Evolutionary conservation across 176 grass and related monocot genomes (phyloP).

Genomic region (Dendrocalamus sinicus): DNA sequence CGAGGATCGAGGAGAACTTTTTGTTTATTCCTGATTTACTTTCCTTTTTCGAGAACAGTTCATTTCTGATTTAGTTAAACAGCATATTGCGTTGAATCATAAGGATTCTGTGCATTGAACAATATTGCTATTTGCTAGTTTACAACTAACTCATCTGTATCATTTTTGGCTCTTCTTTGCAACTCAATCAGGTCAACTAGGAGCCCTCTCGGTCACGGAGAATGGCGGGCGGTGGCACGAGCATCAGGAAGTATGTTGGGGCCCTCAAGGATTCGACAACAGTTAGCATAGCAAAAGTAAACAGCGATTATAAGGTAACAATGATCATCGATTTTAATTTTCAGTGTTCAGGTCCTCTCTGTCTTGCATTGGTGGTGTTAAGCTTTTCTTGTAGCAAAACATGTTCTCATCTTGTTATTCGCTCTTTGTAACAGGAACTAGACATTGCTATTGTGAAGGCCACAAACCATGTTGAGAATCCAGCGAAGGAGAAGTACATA

Average conservation of each 20-base stretch:
- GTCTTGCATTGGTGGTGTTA: not conserved
- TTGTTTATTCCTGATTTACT: not conserved
- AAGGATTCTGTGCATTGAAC: not conserved
- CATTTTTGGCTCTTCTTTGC: not conserved
- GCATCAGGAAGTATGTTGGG: conserved; percentile 90
- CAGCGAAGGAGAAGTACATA: conserved; percentile 90
- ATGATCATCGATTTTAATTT: not conserved
- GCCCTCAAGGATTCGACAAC: conserved; percentile 95
- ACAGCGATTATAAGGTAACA: conserved; percentile 94
- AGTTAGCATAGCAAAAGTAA: conserved; percentile 90
- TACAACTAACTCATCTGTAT: not conserved
- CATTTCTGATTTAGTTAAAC: not conserved
- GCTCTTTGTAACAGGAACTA: conserved; percentile 60
- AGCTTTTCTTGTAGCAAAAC: not conserved
- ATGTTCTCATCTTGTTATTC: not conserved
- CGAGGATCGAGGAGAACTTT: not conserved
- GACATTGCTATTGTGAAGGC: conserved; percentile 95
- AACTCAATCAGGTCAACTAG: not conserved
- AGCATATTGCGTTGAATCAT: not conserved
- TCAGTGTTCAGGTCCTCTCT: not conserved
- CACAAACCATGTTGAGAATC: conserved; percentile 81
- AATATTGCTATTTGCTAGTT: not conserved
- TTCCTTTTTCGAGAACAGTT: no score
- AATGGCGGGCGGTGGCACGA: conserved; percentile 75
- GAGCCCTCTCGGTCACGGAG: conserved; percentile 11